Conservation (phyloP, 306 rosid genomes). For the Gleditsia sinensis region DNA sequence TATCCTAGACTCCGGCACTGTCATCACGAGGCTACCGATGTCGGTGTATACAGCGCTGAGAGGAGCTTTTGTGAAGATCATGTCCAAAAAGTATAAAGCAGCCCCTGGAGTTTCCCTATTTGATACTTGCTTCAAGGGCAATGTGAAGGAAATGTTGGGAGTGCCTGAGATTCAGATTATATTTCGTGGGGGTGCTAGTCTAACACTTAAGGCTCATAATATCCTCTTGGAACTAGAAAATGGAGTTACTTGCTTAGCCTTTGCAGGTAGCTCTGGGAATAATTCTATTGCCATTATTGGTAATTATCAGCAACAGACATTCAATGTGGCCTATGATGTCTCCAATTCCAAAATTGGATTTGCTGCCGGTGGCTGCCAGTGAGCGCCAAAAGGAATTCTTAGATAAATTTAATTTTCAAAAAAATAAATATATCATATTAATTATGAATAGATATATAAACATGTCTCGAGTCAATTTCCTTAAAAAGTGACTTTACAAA, state of each 20-base stretch:
- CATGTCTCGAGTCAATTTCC: no score
- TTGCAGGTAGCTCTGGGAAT: constrained; percentile 34
- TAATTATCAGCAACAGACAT: constrained; percentile 64
- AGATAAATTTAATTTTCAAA: no score
- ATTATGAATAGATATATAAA: no score
- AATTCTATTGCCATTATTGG: constrained; percentile 50
- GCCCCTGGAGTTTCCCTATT: constrained; percentile 47
- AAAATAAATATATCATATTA: no score
- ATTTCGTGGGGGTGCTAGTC: constrained; percentile 52
- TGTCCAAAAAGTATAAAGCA: constrained; percentile 46
- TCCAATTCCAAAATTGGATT: constrained; percentile 62
- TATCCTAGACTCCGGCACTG: constrained; percentile 70
- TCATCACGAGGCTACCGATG: constrained; percentile 63
- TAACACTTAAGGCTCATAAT: constrained; percentile 42
- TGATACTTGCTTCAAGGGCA: constrained; percentile 59
- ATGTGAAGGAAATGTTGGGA: constrained; percentile 18
- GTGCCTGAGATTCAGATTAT: constrained; percentile 46
- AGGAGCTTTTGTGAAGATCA: constrained; percentile 39
- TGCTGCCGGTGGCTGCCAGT: constrained; percentile 60
- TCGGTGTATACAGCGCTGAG: constrained; percentile 45
- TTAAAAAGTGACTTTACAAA: no score
- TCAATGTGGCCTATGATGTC: constrained; percentile 52
- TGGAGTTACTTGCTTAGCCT: constrained; percentile 54
- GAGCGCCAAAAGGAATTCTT: constrained; percentile 4
- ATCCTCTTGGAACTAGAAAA: constrained; percentile 37